phyloP scores from a whole-genome alignment of 768 basidiomycete species.

The Tulasnella calospora region DNA sequence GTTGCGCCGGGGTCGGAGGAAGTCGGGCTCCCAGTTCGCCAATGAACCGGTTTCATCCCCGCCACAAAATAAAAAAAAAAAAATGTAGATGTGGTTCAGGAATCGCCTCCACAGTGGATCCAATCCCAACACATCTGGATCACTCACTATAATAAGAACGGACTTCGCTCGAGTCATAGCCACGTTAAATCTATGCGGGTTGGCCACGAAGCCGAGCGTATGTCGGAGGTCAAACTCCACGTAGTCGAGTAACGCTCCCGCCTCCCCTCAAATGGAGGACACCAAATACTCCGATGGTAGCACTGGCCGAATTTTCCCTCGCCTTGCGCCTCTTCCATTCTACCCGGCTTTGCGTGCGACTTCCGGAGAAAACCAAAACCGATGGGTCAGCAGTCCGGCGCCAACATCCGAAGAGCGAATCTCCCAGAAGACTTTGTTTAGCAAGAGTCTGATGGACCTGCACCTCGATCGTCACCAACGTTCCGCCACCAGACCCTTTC shows the following conservation, averaged over 20 bases:
- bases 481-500: background rate
- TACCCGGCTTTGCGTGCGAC: background rate
- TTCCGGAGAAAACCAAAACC: background rate
- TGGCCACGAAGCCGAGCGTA: no score
- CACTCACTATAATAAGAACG: no score
- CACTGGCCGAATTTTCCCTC: background rate
- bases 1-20: no score
- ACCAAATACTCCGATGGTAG: background rate
- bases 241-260: background rate
- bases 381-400: background rate
- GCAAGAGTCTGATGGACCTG: background rate
- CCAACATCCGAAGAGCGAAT: background rate
- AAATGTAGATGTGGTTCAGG: no score
- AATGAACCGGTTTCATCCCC: no score
- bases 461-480: background rate
- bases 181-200: no score
- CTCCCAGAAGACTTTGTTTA: background rate
- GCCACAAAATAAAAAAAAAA: no score
- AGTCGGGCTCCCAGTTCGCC: no score
- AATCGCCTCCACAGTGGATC: no score
- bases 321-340: background rate
- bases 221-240: no score
- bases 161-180: no score
- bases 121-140: no score
- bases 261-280: background rate